Evolutionary conservation across 2,329 filamentous ascomycete genomes (phyloP).

Genomic region (Hymenoscyphus scutula): DNA sequence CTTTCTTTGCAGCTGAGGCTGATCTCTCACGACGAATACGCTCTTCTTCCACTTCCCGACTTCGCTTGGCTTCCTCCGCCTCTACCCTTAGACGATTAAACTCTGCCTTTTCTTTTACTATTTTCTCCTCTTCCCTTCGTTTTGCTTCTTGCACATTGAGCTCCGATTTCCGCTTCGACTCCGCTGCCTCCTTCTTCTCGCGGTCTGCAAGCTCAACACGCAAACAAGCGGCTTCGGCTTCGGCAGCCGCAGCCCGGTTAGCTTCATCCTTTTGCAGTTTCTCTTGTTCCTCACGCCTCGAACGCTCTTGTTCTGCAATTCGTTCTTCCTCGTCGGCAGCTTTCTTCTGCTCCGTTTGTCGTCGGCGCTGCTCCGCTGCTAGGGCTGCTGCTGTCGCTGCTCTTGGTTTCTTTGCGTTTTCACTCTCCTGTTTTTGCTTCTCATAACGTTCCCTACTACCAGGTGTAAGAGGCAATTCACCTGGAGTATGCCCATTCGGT

Average conservation of each 20-base stretch:
- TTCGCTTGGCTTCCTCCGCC: slow-evolving; percentile 19
- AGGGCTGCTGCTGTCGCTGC: slow-evolving; percentile 3
- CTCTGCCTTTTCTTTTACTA: slow-evolving; percentile 24
- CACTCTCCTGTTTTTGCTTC: slow-evolving; percentile 17
- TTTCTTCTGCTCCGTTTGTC: slow-evolving; percentile 18
- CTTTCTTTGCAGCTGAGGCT: slow-evolving; percentile 10
- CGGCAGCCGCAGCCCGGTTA: slow-evolving; percentile 11
- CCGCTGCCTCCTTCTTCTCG: not conserved
- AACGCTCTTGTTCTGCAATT: slow-evolving; percentile 13
- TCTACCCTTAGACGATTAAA: slow-evolving; percentile 21
- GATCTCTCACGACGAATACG: slow-evolving; percentile 11
- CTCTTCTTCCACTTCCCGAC: slow-evolving; percentile 15
- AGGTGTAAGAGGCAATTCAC: slow-evolving; percentile 30
- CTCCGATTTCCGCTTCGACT: slow-evolving; percentile 17
- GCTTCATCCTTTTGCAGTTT: slow-evolving; percentile 21
- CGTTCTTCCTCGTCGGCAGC: slow-evolving; percentile 18
- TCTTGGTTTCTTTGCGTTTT: slow-evolving; percentile 23
- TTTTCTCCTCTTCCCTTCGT: slow-evolving; percentile 18
- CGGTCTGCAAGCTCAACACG: slow-evolving; percentile 16
- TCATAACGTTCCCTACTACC: slow-evolving; percentile 27
- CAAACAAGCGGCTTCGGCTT: slow-evolving; percentile 20
- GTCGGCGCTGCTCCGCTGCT: slow-evolving; percentile 4
- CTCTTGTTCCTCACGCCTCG: slow-evolving; percentile 19
- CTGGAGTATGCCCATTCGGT: slow-evolving; percentile 10
- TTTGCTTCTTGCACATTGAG: slow-evolving; percentile 4